Percentiles rank a stretch among this genome's conserved stretches.
Conservation (phyloP, 2,329 filamentous ascomycete species). For the Sordariomycetes sp. region DNA sequence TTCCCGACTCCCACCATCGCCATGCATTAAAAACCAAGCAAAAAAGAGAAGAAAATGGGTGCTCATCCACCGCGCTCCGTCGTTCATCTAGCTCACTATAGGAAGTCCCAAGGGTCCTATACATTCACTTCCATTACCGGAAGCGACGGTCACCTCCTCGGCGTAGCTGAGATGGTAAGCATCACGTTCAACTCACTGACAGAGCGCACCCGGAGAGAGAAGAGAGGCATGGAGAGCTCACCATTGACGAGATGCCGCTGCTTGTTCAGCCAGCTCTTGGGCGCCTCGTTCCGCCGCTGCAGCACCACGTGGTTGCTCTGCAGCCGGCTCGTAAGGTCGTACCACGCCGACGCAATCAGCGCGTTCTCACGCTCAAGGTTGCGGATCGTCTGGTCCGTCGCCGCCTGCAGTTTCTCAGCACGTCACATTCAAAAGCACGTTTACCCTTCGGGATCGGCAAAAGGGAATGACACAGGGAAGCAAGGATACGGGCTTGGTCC, state of each 20-base stretch:
- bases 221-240: not conserved
- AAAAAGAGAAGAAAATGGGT: no score
- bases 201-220: not conserved
- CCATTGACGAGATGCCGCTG: slow-evolving; percentile 61
- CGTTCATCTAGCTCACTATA: no score
- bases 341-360: slow-evolving; percentile 77
- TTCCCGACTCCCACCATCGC: no score
- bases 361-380: slow-evolving; percentile 69
- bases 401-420: slow-evolving; percentile 23
- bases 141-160: not conserved
- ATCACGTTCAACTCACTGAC: not conserved
- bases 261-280: slow-evolving; percentile 76
- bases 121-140: no score
- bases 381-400: slow-evolving; percentile 45
- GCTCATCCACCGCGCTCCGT: no score
- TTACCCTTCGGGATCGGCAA: not conserved
- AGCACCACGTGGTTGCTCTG: slow-evolving; percentile 77
- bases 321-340: slow-evolving; percentile 66
- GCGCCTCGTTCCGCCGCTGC: slow-evolving; percentile 62
- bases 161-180: not conserved
- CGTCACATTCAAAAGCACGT: not conserved
- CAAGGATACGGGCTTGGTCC: not conserved
- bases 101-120: no score
- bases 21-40: no score
- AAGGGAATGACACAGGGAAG: not conserved